These are phyloP conservation scores for Umbellularia californica DNA, from an alignment of 164 flowering plant species.

Conservation along the genomic window DNA sequence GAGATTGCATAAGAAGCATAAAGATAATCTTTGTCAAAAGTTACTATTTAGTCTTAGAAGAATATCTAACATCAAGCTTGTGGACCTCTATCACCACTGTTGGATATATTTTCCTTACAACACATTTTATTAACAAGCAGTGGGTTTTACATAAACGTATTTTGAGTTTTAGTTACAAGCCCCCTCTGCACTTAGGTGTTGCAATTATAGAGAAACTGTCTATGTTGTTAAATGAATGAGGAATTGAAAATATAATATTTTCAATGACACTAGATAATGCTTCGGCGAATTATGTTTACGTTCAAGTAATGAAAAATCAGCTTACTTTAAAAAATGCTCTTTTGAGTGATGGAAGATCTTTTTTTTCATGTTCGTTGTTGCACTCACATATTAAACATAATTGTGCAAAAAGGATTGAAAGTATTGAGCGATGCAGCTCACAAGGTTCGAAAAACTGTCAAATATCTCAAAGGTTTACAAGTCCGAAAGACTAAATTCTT, in stretches of 20 bases:
- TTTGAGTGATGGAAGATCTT: not conserved
- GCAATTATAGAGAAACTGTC: not conserved
- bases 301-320: not conserved
- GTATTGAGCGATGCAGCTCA: not conserved
- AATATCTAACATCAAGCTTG: not conserved
- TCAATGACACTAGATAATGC: not conserved
- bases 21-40: not conserved
- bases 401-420: not conserved
- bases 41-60: not conserved
- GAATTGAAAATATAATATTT: not conserved
- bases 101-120: not conserved
- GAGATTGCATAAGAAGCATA: not conserved
- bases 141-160: not conserved
- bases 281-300: not conserved
- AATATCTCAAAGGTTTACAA: too few species aligned
- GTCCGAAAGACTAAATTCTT: too few species aligned
- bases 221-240: not conserved
- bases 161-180: not conserved
- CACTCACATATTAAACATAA: not conserved
- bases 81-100: not conserved
- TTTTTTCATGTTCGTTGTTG: not conserved
- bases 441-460: not conserved
- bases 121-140: not conserved
- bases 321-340: not conserved
- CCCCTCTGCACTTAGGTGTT: not conserved